Percentiles rank a stretch among this genome's conserved stretches.
phyloP scores from a whole-genome alignment of 805 yeast genomes.

The Candida namnaoensis region DNA sequence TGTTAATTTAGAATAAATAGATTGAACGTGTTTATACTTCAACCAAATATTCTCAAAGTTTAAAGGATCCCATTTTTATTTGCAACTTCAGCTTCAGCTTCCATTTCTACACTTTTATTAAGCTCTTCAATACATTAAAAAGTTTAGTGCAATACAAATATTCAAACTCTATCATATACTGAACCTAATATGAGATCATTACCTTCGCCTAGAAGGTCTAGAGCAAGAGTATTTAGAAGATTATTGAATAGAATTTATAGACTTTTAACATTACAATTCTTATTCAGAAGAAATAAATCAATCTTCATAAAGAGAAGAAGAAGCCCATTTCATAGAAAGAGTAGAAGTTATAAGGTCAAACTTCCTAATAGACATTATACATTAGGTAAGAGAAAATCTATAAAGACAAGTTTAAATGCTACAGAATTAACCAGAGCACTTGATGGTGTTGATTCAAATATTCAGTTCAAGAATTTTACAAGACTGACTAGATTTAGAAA shows the following conservation, averaged over 20 bases:
- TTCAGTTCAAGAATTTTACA: not conserved
- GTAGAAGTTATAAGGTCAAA: slow-evolving; percentile 14
- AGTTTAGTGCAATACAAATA: too few species aligned
- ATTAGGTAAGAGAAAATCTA: not conserved
- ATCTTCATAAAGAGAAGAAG: slow-evolving; percentile 10
- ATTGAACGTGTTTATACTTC: too few species aligned
- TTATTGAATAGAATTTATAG: slow-evolving; percentile 8
- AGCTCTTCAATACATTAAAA: too few species aligned
- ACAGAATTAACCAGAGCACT: not conserved
- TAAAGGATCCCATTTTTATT: too few species aligned
- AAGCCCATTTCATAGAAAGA: slow-evolving; percentile 14
- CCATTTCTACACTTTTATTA: too few species aligned
- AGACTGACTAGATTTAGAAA: not conserved
- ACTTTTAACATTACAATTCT: slow-evolving; percentile 9
- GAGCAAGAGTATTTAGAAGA: slow-evolving; percentile 8
- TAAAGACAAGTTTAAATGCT: not conserved
- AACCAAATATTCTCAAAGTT: too few species aligned
- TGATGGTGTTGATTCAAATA: not conserved
- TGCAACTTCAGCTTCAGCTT: too few species aligned
- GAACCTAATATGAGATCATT: slow-evolving; percentile 13
- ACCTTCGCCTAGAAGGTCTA: slow-evolving; percentile 18
- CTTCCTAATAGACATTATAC: not conserved
- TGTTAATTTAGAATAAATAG: too few species aligned
- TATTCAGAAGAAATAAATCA: slow-evolving; percentile 3
- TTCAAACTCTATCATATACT: too few species aligned